Evolutionary conservation across 176 grass and related monocot species (phyloP), one percentile per base, ranked within the genome.

Genomic region (Chloris gayana): DNA sequence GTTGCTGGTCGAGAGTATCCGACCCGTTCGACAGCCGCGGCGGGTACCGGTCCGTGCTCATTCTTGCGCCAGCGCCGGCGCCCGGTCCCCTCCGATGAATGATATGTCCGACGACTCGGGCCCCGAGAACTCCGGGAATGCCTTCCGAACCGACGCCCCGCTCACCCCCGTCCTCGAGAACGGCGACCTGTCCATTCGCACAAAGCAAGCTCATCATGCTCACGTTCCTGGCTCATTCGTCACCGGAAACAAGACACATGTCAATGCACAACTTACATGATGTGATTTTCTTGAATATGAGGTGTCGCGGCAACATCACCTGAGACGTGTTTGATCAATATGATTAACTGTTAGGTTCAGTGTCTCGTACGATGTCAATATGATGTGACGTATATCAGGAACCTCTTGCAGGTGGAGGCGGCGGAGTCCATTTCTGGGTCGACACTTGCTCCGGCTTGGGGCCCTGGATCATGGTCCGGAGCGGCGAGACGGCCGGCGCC

Each of bases 81-180:
- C 82, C 90, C 4, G 58, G 58, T 1, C n/a, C 58, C 9, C 77
- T 14, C 95, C 84, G 33, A 95, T 89, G 62, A 88, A 98, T 7
- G 96, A 98, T 35, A 98, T 91, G 83, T 98, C 96, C 2, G 86
- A 92, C 39, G 89, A 84, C 49, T 92, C 88, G 1, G 92, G 81
- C 50, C 82, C 4, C 25, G 91, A 87, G 79, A 87, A 87, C 18
- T 90, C 82, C 54, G 76, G 80, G 73, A 80, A 83, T 22, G 85
- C 56, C 73, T 91, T 94, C 70, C 81, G 73, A 42, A 72, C 81
- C 33, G 83, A 89, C 6, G 14, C 35, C 5, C 39, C 34, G 64
- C 66, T 70, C 21, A 45, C 8, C 21, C 68, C 90, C 6, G 29
- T 30, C 76, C 88, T 82, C 22, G 88, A 6, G 34, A 95, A 98